Evolutionary conservation across 2,329 filamentous ascomycete genomes (phyloP).

Genomic region (Ceratocystis colombiana): DNA sequence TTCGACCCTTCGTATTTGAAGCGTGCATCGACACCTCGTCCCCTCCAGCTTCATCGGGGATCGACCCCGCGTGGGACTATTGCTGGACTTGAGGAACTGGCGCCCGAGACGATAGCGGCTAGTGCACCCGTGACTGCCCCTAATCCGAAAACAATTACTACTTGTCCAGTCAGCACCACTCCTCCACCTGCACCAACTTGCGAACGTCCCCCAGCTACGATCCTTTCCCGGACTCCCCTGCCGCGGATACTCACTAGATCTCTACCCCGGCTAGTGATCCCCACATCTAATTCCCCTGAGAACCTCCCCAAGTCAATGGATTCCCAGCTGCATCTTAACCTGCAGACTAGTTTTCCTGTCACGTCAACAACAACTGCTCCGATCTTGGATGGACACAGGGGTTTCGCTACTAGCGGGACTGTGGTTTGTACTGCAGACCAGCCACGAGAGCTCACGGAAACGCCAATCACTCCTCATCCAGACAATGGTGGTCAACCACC

Average conservation of each 20-base stretch:
- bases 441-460: constrained; percentile 14
- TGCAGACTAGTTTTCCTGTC: constrained; percentile 11
- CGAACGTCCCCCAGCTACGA: constrained; percentile 20
- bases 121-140: neutral
- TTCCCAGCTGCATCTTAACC: neutral
- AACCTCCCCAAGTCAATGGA: neutral
- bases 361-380: neutral
- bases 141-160: neutral
- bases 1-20: constrained; percentile 18
- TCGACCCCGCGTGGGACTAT: constrained; percentile 14
- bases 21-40: constrained; percentile 21
- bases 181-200: constrained; percentile 23
- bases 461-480: constrained; percentile 17
- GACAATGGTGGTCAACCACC: neutral
- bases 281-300: neutral
- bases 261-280: constrained; percentile 21
- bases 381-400: neutral
- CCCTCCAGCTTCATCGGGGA: constrained; percentile 7
- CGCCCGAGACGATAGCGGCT: neutral
- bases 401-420: neutral
- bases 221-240: constrained; percentile 20
- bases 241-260: constrained; percentile 20
- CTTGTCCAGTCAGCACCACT: constrained; percentile 7
- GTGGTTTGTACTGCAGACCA: neutral
- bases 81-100: neutral